phyloP scores from a whole-genome alignment of 441 rosid genomes.

The Monsonia emarginata region DNA sequence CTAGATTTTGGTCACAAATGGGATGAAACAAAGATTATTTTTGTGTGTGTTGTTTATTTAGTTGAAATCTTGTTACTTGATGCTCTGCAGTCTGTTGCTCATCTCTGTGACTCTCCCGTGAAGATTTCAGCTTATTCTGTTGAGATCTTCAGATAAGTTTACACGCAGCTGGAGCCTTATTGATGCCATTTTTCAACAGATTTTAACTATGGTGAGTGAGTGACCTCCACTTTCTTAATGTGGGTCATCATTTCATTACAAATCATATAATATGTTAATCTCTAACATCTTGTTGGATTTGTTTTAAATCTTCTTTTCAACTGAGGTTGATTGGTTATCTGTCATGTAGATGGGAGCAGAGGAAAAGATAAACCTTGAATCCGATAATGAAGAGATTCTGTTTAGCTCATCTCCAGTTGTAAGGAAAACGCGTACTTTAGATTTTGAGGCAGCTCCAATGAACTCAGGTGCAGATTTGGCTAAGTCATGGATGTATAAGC shows the following conservation, averaged over 20 bases:
- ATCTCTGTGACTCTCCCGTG: not conserved
- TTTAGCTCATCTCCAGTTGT: conserved; percentile 30
- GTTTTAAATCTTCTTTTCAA: not conserved
- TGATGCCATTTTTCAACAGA: not conserved
- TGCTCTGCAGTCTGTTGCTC: not conserved
- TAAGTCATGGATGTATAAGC: conserved; percentile 23
- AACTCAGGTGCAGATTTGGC: conserved; percentile 4
- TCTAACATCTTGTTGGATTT: not conserved
- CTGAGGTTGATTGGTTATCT: not conserved
- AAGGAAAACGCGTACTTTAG: conserved; percentile 24
- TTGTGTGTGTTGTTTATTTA: not conserved
- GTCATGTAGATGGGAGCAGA: conserved; percentile 29
- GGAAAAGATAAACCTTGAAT: conserved; percentile 27
- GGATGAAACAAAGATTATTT: too few relatives aligned
- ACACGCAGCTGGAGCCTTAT: not conserved
- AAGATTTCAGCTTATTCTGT: not conserved
- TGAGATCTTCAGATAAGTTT: not conserved
- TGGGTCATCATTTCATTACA: too few relatives aligned
- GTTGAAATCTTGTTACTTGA: not conserved
- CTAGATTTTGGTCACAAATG: not conserved
- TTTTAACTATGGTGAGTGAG: not conserved
- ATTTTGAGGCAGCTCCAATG: conserved; percentile 18
- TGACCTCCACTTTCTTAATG: not conserved
- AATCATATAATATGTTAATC: too few relatives aligned
- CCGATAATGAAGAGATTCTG: conserved; percentile 27